phyloP scores from a whole-genome alignment of 805 yeast genomes.

The Sugiyamaella chiloensis region DNA sequence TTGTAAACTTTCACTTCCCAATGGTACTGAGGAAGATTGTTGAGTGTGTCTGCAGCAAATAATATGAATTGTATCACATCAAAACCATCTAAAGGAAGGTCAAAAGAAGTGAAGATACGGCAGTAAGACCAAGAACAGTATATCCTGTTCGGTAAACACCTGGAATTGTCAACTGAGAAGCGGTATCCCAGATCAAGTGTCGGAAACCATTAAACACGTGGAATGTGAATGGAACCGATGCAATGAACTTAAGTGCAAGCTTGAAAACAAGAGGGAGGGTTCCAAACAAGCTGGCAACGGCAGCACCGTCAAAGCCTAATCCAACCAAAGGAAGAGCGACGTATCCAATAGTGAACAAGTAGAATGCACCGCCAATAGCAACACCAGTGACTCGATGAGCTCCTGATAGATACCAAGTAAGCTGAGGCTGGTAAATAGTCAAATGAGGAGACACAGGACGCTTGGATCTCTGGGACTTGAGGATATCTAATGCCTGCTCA shows the following conservation, averaged over 20 bases:
- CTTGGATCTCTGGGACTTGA: slow-evolving; percentile 75
- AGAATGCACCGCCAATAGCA: slow-evolving; percentile 72
- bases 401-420: slow-evolving; percentile 77
- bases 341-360: slow-evolving; percentile 70
- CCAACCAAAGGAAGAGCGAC: slow-evolving; percentile 70
- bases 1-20: too few species aligned
- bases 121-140: slow-evolving; percentile 64
- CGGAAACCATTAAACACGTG: slow-evolving; percentile 86
- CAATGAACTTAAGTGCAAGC: slow-evolving; percentile 60
- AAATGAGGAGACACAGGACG: slow-evolving; percentile 93
- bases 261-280: slow-evolving; percentile 64
- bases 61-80: too few species aligned
- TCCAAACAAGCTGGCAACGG: slow-evolving; percentile 53
- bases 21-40: too few species aligned
- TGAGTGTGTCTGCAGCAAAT: too few species aligned
- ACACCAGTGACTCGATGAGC: slow-evolving; percentile 89
- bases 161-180: slow-evolving; percentile 70
- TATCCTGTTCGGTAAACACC: slow-evolving; percentile 95
- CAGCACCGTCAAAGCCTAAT: slow-evolving; percentile 47
- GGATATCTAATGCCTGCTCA: slow-evolving; percentile 62
- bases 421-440: slow-evolving; percentile 84
- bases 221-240: slow-evolving; percentile 82
- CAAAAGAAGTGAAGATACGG: slow-evolving; percentile 50
- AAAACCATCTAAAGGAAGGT: slow-evolving; percentile 33
- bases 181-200: slow-evolving; percentile 92